Evolutionary conservation across 495 filamentous ascomycete genomes (phyloP).

Genomic region (Penicillium dipodomyicola): DNA sequence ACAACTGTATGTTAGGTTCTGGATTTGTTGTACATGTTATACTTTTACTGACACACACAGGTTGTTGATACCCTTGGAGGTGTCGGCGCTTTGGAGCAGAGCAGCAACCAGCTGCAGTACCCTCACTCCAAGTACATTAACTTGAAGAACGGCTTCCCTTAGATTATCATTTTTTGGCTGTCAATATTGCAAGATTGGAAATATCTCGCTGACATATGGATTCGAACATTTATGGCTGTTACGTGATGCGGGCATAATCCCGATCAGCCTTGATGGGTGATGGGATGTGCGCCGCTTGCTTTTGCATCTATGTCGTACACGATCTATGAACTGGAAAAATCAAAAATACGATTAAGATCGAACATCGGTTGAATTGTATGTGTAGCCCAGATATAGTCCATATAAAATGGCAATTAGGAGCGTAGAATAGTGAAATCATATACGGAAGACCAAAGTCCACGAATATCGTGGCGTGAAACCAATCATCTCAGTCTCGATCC

Average conservation of each 20-base stretch:
- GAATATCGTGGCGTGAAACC: not conserved
- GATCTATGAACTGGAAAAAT: not conserved
- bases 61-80: conserved; percentile 34
- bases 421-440: not conserved
- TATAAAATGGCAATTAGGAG: not conserved
- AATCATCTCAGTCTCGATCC: no score
- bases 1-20: conserved; percentile 43
- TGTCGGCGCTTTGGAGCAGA: conserved; percentile 23
- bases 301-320: not conserved
- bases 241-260: not conserved
- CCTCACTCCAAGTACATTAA: conserved; percentile 35
- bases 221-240: not conserved
- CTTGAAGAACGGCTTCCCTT: conserved; percentile 28
- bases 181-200: not conserved
- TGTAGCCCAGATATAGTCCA: not conserved
- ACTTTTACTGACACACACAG: conserved; percentile 12
- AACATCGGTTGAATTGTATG: not conserved
- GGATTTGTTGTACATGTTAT: not conserved
- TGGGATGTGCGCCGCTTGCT: not conserved
- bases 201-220: conserved; percentile 1
- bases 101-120: conserved; percentile 35
- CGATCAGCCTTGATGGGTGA: conserved; percentile 8
- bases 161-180: not conserved
- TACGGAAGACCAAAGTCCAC: not conserved
- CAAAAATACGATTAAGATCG: not conserved